Base-by-base conservation (phyloP, 2,329 filamentous ascomycete genomes). In the Leptographium wingfieldii region DNA sequence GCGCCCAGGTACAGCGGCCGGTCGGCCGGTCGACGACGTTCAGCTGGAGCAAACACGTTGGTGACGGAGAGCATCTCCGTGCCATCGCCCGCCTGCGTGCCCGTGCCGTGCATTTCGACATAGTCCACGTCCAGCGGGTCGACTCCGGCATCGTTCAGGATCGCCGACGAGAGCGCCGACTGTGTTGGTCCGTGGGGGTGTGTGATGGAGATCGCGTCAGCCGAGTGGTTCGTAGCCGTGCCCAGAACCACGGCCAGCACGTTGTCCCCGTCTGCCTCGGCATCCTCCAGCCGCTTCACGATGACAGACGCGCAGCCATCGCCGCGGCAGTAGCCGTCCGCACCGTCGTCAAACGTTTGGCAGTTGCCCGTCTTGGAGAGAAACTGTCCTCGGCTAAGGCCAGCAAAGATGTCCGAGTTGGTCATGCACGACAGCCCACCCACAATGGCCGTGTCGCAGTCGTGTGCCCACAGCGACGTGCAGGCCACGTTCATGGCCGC, bases 61-160 rank as follows among this genome's bases (percentile, higher is more conserved):
- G 84, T 83, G 56, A 95, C 87, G 0, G 86, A 90, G 1, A 83
- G 77, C 86, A 92, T 92, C 70, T 96, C 91, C 4, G 84, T 87
- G 9, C 84, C 85, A 68, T 95, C 90, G 62, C 88, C 90, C 38
- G 87, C 89, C 70, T 94, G 88, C 0, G 89, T 95, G 38, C 90
- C 90, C 3, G 90, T 95, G 16, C 88, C 90, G 70, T 95, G 90
- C 85, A 94, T 90, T 72, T 95, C 90, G 10, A 95, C 85, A 67
- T 92, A 95, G 71, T 84, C 84, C 56, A 95, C 80, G 63, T 92
- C 87, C 57, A 84, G 79, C 1, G 89, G 86, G 67, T 92, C 85
- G 27, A 94, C 80, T 61, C 86, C 85, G 51, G 88, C 85, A 52
- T 88, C 81, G 55, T 86, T 80, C 1, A 94, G 77, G 33, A 94